Percentiles rank a stretch among this genome's conserved stretches.
Conservation (phyloP, 2,329 filamentous ascomycete species). For the Alternaria sp. region DNA sequence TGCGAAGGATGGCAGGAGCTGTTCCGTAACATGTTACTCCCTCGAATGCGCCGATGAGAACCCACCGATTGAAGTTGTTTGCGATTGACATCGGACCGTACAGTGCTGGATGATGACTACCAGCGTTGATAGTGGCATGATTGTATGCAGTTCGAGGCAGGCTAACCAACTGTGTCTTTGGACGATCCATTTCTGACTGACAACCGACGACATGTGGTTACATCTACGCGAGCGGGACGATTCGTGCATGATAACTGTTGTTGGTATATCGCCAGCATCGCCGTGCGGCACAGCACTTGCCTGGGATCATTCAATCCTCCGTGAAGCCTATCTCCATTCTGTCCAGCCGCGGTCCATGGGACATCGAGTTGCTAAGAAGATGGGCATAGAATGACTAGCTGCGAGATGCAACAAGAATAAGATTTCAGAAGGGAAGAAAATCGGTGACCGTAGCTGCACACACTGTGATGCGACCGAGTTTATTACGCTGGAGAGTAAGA, state of each 20-base stretch:
- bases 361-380: not conserved
- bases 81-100: not conserved
- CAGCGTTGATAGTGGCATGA: not conserved
- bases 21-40: constrained; percentile 11
- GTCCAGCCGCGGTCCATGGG: not conserved
- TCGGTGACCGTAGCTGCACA: not conserved
- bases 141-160: not conserved
- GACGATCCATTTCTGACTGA: not conserved
- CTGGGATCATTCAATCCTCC: not conserved
- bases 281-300: not conserved
- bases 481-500: not conserved
- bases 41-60: constrained; percentile 2
- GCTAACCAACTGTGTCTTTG: not conserved
- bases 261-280: constrained; percentile 1
- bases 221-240: not conserved
- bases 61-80: constrained; percentile 5
- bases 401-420: not conserved
- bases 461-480: not conserved
- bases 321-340: constrained; percentile 9
- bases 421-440: not conserved
- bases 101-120: not conserved
- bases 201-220: constrained; percentile 7
- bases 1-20: constrained; percentile 16
- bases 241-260: constrained; percentile 9
- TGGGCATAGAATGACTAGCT: not conserved